A percentile compares a stretch with the other conserved stretches of the same genome.
Conservation (phyloP, 2,329 filamentous ascomycete species). For the Cladosporium sp. region DNA sequence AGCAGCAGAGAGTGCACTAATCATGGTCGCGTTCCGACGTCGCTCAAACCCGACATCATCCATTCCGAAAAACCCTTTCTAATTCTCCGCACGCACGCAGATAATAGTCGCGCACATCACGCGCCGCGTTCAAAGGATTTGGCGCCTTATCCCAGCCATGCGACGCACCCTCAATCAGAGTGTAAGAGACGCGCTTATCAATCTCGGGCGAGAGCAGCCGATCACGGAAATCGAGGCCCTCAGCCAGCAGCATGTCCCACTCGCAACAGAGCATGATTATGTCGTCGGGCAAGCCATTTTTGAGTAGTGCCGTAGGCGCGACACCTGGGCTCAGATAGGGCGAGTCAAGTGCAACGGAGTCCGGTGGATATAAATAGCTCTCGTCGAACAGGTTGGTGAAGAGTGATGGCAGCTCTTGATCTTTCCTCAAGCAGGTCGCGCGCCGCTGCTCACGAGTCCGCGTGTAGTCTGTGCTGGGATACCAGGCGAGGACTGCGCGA, state of each 20-base stretch:
- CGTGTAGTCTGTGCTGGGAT: conserved; percentile 57
- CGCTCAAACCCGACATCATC: not conserved
- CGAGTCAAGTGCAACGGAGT: conserved; percentile 45
- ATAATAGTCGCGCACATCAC: conserved; percentile 50
- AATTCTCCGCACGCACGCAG: conserved; percentile 48
- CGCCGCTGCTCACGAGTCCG: conserved; percentile 54
- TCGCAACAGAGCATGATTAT: conserved; percentile 59
- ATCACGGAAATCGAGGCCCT: conserved; percentile 56
- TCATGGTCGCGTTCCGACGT: not conserved
- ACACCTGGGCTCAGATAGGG: conserved; percentile 55
- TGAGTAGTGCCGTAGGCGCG: conserved; percentile 48
- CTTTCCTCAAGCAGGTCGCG: conserved; percentile 47
- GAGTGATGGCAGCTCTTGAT: conserved; percentile 45
- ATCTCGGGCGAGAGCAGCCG: conserved; percentile 38
- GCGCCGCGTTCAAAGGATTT: conserved; percentile 50
- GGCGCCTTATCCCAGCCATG: conserved; percentile 64
- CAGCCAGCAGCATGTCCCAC: conserved; percentile 61
- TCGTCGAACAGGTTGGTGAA: conserved; percentile 49
- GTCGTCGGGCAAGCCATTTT: conserved; percentile 49
- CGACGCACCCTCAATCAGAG: conserved; percentile 52
- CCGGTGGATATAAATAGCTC: conserved; percentile 35
- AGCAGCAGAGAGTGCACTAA: not conserved
- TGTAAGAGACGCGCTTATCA: conserved; percentile 53
- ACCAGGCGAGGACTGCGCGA: conserved; percentile 54
- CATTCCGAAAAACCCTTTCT: conserved; percentile 34